Base-by-base conservation (phyloP, 352 stramenopile genomes). In the Phytophthora europaea region DNA sequence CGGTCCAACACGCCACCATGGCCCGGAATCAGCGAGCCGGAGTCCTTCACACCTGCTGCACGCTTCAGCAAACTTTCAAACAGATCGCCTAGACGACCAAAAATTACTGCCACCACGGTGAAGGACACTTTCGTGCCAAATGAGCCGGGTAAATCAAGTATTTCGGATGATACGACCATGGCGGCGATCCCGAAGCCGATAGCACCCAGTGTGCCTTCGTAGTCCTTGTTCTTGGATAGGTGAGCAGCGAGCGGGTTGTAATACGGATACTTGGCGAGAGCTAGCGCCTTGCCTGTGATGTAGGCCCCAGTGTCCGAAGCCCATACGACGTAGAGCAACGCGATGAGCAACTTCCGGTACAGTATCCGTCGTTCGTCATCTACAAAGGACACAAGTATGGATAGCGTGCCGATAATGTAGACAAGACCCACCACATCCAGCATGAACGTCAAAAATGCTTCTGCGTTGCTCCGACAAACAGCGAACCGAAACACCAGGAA, bases 31-130 rank as follows among this genome's bases (percentile, higher is more conserved):
- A 99, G 77, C 65, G 91, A 87, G n/a, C 96, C 96, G 51, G 97
- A 98, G 73, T 99, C 95, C 70, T 99, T 99, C 33, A 99, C 82
- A 0, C 90, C 91, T 12, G 95, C 94, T 76, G 98, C 94, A 33
- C 96, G 87, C 78, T 99, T 99, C 20, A 99, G 73, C 78, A 99
- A 97, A 13, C 88, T 98, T 54, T 97, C 95, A n/a, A 98, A 99
- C 18, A 99, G 79, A 70, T 99, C 96, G n/a, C 97, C 97, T 16
- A 99, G 82, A 9, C 98, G 88, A 6, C 95, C 97, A 33, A 99
- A 79, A 36, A 99, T 82, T 18, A 99, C 87, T 12, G 93, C 96
- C 4, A 99, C 65, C 3, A 98, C 63, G 0, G 88, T 91, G 54
- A 99, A 88, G 18, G 84, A 71, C 0, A 97, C 74, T 58, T 92